These are phyloP conservation scores for Cryptococcus sp. DNA, from an alignment of 1,284 basidiomycete genomes.

Conservation along the genomic window DNA sequence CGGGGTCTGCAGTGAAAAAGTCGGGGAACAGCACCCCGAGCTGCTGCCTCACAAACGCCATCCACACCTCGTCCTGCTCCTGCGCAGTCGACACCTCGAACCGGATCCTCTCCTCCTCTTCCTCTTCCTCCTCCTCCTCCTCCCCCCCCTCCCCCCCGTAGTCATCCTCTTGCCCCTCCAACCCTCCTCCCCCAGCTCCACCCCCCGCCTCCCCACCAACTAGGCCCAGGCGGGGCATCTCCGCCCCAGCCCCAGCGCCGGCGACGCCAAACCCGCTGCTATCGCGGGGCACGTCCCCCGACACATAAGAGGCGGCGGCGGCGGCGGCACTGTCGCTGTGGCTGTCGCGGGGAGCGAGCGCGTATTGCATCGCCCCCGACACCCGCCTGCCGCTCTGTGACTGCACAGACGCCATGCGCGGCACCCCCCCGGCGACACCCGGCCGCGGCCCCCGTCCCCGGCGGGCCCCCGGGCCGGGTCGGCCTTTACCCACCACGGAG, in stretches of 20 bases:
- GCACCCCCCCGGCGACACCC: background rate
- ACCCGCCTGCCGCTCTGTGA: conserved; percentile 8
- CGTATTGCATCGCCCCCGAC: conserved; percentile 19
- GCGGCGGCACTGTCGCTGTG: background rate
- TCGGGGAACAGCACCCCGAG: conserved; percentile 42
- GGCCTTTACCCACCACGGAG: background rate
- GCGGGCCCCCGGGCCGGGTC: background rate
- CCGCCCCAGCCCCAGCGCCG: background rate
- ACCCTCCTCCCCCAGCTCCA: background rate
- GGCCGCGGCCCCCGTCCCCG: background rate
- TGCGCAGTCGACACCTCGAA: conserved; percentile 11
- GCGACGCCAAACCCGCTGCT: background rate
- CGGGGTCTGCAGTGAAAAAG: conserved; percentile 18
- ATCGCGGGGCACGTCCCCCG: background rate
- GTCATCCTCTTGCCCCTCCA: background rate
- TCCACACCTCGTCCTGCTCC: conserved; percentile 39
- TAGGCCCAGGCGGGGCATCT: background rate
- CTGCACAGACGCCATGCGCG: background rate
- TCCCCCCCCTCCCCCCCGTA: background rate
- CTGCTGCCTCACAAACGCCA: conserved; percentile 35
- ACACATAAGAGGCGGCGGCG: background rate
- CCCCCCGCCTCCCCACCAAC: background rate
- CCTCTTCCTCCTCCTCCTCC: background rate
- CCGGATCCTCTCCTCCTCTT: conserved; percentile 6
- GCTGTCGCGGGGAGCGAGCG: conserved; percentile 1